These are phyloP conservation scores for Nicotiana benthamiana DNA, from an alignment of 257 asterid species.

Conservation along the genomic window DNA sequence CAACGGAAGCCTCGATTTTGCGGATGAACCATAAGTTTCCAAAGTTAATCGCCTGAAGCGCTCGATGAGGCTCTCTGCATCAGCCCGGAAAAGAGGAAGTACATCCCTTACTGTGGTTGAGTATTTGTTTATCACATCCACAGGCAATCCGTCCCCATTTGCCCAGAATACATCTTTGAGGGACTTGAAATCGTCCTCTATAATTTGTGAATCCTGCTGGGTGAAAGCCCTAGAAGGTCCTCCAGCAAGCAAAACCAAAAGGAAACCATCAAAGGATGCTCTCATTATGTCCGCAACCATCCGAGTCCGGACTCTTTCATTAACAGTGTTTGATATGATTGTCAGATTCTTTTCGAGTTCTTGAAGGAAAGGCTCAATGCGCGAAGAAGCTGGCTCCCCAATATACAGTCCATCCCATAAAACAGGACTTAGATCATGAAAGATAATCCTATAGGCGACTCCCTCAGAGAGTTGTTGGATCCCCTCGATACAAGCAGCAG, in stretches of 20 bases:
- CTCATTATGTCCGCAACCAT: conserved; percentile 78
- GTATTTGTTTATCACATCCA: conserved; percentile 57
- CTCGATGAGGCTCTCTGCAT: conserved; percentile 65
- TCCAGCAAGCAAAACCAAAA: conserved; percentile 84
- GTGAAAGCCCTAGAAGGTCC: conserved; percentile 78
- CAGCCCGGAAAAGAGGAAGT: conserved; percentile 64
- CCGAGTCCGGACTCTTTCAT: conserved; percentile 70
- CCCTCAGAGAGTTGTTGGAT: conserved; percentile 82
- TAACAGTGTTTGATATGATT: conserved; percentile 59
- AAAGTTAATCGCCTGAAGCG: conserved; percentile 50
- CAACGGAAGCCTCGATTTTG: conserved; percentile 75
- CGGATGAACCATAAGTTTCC: conserved; percentile 69
- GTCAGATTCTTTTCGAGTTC: conserved; percentile 68
- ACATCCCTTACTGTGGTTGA: conserved; percentile 60
- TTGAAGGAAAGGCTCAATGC: conserved; percentile 79
- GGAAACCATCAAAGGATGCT: conserved; percentile 83
- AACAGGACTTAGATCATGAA: conserved; percentile 61
- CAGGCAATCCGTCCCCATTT: conserved; percentile 83
- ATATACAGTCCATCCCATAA: conserved; percentile 69
- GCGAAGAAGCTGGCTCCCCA: conserved; percentile 71
- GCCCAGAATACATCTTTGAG: conserved; percentile 87
- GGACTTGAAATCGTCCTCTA: conserved; percentile 86
- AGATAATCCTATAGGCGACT: conserved; percentile 63
- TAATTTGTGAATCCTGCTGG: conserved; percentile 50
- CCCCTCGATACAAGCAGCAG: conserved; percentile 74